Percentiles rank a stretch among this genome's conserved stretches.
Evolutionary conservation across 192 early-diverging fungal genomes (phyloP).

Genomic region (Umbelopsis vinacea): DNA sequence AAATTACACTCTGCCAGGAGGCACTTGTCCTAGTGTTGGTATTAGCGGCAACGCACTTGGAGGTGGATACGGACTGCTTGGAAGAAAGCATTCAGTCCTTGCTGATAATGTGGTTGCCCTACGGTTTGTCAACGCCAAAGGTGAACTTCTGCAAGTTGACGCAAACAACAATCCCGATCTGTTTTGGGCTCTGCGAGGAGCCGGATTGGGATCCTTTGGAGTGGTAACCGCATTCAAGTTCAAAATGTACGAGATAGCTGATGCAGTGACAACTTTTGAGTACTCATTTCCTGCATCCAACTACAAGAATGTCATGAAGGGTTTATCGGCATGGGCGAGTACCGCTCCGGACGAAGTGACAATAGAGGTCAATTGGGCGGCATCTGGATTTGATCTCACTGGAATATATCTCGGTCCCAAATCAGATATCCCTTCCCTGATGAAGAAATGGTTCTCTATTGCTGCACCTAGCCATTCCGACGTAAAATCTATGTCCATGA

Average conservation of each 20-base stretch:
- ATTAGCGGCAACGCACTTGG: constrained; percentile 61
- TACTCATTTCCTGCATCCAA: constrained; percentile 8
- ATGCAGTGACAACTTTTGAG: background rate
- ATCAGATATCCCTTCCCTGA: background rate
- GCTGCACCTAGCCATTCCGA: background rate
- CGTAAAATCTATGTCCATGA: constrained; percentile 15
- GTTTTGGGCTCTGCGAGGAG: constrained; percentile 66
- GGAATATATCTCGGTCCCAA: constrained; percentile 41
- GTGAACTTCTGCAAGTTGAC: constrained; percentile 48
- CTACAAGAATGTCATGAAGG: constrained; percentile 13
- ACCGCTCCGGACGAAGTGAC: constrained; percentile 35
- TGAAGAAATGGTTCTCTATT: constrained; percentile 13
- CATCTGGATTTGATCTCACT: constrained; percentile 25
- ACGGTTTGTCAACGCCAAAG: constrained; percentile 51
- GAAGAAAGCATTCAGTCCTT: constrained; percentile 56
- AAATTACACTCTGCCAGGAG: constrained; percentile 50
- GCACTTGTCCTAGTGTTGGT: constrained; percentile 64
- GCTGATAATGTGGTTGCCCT: constrained; percentile 53
- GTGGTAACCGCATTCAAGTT: constrained; percentile 48
- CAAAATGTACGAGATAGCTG: constrained; percentile 2
- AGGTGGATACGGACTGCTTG: constrained; percentile 59
- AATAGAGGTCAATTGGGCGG: constrained; percentile 39
- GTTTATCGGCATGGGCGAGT: background rate
- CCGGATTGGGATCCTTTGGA: constrained; percentile 53
- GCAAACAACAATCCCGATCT: constrained; percentile 51